Base-by-base conservation (phyloP, 2,329 filamentous ascomycete species). In the Beauveria bassiana region DNA sequence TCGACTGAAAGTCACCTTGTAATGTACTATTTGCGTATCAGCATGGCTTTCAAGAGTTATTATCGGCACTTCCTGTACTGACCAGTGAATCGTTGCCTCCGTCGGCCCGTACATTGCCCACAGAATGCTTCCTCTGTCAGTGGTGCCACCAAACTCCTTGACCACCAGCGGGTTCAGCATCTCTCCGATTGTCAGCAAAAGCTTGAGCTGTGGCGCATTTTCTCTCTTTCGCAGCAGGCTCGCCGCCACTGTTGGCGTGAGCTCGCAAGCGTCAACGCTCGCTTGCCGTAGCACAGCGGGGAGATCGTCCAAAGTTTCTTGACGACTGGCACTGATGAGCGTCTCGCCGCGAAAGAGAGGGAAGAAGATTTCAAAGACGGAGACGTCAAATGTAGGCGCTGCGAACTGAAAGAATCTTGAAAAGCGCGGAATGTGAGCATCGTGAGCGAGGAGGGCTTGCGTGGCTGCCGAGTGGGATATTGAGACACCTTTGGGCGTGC, bases 71-170 rank as follows among this genome's bases (percentile, higher is more conserved):
- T 16, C 40, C 1, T 49, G 1, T 12, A 65, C 75, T 73, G 69
- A 82, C 81, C 83, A 97, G 71, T 97, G 93, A 62, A 97, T 96
- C 0, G 92, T 86, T 8, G 91, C 91, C 75, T 97, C 93, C 0
- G 93, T 97, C 1, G 93, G 93, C 0, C 93, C 93, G 70, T 97
- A 97, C 91, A 96, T 96, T 40, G 87, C 93, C 82, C 91, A 93
- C 1, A 97, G 79, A 49, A 96, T 86, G 66, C 89, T 87, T 2
- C 77, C 70, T 8, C 74, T 74, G 0, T 69, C 70, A 0, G 72
- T 69, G 10, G 78, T 75, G 2, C 84, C 84, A 6, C 91, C 91
- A 77, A 95, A 97, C 69, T 96, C 91, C 42, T 84, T 77, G 24
- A 96, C 80, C 2, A 97, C 87, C 9, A 85, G 82, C 47, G 81